Conservation (phyloP, 306 rosid species). For the Trifolium fragiferum region DNA sequence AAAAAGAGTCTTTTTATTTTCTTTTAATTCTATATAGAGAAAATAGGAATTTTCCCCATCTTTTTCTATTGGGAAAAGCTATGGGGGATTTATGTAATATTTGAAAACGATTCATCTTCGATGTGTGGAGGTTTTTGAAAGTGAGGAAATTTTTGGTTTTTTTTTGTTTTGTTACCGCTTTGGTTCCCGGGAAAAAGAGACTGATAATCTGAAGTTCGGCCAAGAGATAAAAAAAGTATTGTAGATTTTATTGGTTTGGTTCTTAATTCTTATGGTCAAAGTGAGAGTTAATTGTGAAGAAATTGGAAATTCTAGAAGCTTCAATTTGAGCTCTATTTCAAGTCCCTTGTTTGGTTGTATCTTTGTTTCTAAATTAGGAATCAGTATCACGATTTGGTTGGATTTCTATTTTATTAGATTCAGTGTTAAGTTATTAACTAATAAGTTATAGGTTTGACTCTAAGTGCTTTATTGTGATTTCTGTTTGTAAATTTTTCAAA, state of each 20-base stretch:
- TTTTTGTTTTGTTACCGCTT: background rate
- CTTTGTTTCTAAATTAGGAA: constrained; percentile 32
- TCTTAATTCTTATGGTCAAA: constrained; percentile 25
- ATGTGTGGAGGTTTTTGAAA: constrained; percentile 20
- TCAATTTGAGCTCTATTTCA: background rate
- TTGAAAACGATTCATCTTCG: background rate
- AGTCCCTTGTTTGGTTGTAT: constrained; percentile 10
- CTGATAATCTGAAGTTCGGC: background rate
- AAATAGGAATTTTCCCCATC: constrained; percentile 13
- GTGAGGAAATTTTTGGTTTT: background rate
- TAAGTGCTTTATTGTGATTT: constrained; percentile 26
- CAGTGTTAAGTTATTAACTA: constrained; percentile 16
- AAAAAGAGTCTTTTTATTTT: background rate
- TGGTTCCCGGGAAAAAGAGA: background rate
- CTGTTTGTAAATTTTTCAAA: constrained; percentile 1
- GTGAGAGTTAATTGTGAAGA: background rate
- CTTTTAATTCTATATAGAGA: background rate
- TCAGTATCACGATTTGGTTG: constrained; percentile 34
- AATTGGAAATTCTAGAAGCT: constrained; percentile 35
- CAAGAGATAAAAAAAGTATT: background rate
- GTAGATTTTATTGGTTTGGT: background rate
- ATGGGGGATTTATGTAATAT: background rate
- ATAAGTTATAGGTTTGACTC: constrained; percentile 29
- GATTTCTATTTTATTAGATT: constrained; percentile 39
- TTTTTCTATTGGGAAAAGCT: constrained; percentile 22